Conservation (phyloP, 768 basidiomycete species). For the Amanita muscaria region DNA sequence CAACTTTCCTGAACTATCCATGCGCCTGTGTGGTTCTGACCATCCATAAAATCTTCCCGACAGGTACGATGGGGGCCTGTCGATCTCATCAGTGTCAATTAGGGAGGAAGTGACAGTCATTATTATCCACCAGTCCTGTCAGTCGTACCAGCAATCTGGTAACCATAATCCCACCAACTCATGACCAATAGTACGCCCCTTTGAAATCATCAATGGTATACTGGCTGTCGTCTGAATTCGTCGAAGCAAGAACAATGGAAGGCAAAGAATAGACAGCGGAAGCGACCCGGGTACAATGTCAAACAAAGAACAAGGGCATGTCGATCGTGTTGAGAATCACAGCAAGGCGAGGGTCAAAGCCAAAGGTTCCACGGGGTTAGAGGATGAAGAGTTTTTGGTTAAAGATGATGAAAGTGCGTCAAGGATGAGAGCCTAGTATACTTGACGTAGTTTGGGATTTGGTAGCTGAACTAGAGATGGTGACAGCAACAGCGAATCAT, state of each 20-base stretch:
- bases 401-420: too few relatives aligned
- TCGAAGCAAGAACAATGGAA: constrained; percentile 86
- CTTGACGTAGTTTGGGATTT: too few relatives aligned
- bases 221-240: constrained; percentile 73
- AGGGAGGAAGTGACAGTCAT: too few relatives aligned
- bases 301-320: constrained; percentile 83
- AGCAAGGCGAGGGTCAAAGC: constrained; percentile 71
- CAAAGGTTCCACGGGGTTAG: constrained; percentile 61
- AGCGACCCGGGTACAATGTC: constrained; percentile 97
- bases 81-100: constrained; percentile 5
- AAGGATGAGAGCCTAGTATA: too few relatives aligned
- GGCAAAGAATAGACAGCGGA: constrained; percentile 94
- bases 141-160: constrained; percentile 99
- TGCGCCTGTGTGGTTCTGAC: constrained; percentile 88
- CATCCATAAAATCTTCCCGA: constrained; percentile 99
- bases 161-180: constrained; percentile 99
- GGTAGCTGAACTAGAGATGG: too few relatives aligned
- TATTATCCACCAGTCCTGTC: constrained; percentile 96
- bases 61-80: constrained; percentile 92
- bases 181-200: constrained; percentile 99
- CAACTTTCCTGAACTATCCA: too few relatives aligned
- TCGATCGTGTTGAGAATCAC: constrained; percentile 68
- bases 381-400: constrained; percentile 24
- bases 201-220: constrained; percentile 99
- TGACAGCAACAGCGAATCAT: constrained; percentile 35